A percentile compares a stretch with the other conserved stretches of the same genome.
Evolutionary conservation across 805 yeast species (phyloP).

Genomic region (Ogataea paraovalis): DNA sequence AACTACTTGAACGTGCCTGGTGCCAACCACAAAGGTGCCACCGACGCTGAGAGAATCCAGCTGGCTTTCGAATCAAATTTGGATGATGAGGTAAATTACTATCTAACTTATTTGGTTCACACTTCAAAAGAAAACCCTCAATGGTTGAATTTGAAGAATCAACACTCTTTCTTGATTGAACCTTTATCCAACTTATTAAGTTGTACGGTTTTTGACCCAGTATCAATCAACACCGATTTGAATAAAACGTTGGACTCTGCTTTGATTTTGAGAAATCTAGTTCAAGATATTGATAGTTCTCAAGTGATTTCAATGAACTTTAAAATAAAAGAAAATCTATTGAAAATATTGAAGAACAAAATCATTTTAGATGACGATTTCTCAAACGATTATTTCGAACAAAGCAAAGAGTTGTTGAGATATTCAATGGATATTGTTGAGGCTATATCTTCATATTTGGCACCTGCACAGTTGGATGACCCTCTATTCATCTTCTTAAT

Average conservation of each 20-base stretch:
- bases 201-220: slow-evolving; percentile 16
- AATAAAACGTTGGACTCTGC: slow-evolving; percentile 43
- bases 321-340: slow-evolving; percentile 34
- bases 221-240: slow-evolving; percentile 20
- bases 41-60: slow-evolving; percentile 59
- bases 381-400: slow-evolving; percentile 28
- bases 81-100: slow-evolving; percentile 67
- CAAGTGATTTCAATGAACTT: slow-evolving; percentile 61
- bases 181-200: slow-evolving; percentile 22
- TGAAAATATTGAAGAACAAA: slow-evolving; percentile 39
- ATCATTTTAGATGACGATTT: slow-evolving; percentile 24
- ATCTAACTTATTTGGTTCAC: slow-evolving; percentile 52
- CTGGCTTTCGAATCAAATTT: slow-evolving; percentile 67
- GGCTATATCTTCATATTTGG: slow-evolving; percentile 74
- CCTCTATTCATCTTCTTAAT: slow-evolving; percentile 57
- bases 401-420: slow-evolving; percentile 54
- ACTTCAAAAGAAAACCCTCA: slow-evolving; percentile 39
- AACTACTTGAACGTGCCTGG: slow-evolving; percentile 32
- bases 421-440: slow-evolving; percentile 80
- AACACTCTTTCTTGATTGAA: slow-evolving; percentile 38
- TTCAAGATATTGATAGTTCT: slow-evolving; percentile 81
- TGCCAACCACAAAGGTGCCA: slow-evolving; percentile 49
- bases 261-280: slow-evolving; percentile 71
- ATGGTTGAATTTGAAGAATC: slow-evolving; percentile 37
- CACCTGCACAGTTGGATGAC: slow-evolving; percentile 71